Evolutionary conservation across 2,329 filamentous ascomycete genomes (phyloP).

Genomic region (Clarireedia homoeocarpa): DNA sequence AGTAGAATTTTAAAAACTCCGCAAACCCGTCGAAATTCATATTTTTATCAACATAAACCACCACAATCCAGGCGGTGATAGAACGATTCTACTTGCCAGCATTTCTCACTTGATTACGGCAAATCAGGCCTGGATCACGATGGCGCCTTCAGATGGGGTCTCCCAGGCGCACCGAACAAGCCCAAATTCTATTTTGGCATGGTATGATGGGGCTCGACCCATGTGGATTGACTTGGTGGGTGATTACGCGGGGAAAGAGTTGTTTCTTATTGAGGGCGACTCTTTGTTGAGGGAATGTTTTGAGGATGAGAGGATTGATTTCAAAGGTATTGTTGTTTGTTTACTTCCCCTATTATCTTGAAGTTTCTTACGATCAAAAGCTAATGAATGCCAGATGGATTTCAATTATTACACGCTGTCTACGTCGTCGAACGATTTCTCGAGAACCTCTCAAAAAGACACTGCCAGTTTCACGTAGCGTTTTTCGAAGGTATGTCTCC

Average conservation of each 20-base stretch:
- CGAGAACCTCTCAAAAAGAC: constrained; percentile 48
- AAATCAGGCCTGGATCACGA: background rate
- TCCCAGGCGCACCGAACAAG: constrained; percentile 4
- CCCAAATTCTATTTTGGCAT: constrained; percentile 19
- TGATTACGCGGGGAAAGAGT: constrained; percentile 66
- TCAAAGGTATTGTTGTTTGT: constrained; percentile 33
- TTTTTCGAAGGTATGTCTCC: constrained; percentile 45
- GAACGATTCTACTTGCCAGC: too few species aligned
- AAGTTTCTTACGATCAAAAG: background rate
- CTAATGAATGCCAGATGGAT: constrained; percentile 40
- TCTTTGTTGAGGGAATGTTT: constrained; percentile 61
- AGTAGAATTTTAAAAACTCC: too few species aligned
- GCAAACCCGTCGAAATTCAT: too few species aligned
- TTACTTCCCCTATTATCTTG: background rate
- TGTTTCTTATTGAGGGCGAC: constrained; percentile 67
- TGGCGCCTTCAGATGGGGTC: constrained; percentile 6
- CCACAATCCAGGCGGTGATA: too few species aligned
- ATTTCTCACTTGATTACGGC: background rate
- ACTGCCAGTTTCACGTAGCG: constrained; percentile 63
- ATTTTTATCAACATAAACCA: too few species aligned
- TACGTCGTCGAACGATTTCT: constrained; percentile 63
- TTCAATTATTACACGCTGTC: constrained; percentile 64
- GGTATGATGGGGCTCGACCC: constrained; percentile 37
- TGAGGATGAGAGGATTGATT: constrained; percentile 54
- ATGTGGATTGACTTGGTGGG: constrained; percentile 58